phyloP scores from a whole-genome alignment of 495 filamentous ascomycete genomes.

The Podospora comata region DNA sequence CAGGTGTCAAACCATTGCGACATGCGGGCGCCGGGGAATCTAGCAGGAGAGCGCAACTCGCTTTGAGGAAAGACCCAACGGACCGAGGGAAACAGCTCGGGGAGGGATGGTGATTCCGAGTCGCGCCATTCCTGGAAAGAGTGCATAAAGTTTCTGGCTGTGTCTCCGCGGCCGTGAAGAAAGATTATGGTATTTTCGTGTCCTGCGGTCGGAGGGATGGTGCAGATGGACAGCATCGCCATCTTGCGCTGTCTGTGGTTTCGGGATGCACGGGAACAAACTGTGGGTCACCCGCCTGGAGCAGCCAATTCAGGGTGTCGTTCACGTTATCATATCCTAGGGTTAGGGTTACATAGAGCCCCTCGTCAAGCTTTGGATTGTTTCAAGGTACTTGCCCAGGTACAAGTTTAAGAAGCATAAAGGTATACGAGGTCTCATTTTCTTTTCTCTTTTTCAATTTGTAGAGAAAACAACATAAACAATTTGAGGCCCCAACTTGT shows the following conservation, averaged over 20 bases:
- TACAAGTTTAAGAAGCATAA: no score
- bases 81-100: constrained; percentile 35
- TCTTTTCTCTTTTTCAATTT: no score
- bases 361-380: no score
- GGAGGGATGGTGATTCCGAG: constrained; percentile 30
- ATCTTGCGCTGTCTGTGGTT: background rate
- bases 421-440: no score
- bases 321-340: no score
- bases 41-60: constrained; percentile 38
- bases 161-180: constrained; percentile 59
- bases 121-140: constrained; percentile 42
- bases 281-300: no score
- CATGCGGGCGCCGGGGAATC: constrained; percentile 28
- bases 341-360: no score
- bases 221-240: constrained; percentile 9
- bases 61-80: constrained; percentile 53
- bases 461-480: no score
- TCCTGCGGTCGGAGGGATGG: constrained; percentile 21
- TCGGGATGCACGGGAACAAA: background rate
- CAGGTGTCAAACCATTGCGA: constrained; percentile 41
- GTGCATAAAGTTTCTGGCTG: constrained; percentile 47
- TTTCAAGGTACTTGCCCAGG: no score
- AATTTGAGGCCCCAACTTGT: no score
- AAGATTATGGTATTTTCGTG: constrained; percentile 62
- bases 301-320: no score